Evolutionary conservation across 2,329 filamentous ascomycete species (phyloP).

Genomic region (Scleromitrula shiraiana): DNA sequence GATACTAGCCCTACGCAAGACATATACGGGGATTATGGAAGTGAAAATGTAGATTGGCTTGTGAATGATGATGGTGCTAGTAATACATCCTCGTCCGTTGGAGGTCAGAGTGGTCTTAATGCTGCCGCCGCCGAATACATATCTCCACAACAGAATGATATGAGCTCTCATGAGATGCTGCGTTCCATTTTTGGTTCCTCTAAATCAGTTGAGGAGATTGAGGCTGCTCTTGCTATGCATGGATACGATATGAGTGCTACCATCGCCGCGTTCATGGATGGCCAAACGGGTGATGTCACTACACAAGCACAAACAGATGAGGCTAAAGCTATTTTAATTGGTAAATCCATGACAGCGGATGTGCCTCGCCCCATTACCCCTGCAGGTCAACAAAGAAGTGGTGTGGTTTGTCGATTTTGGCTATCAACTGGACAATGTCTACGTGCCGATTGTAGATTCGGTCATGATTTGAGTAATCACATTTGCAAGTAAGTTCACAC

Average conservation of each 20-base stretch:
- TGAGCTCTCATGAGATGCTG: slow-evolving; percentile 97
- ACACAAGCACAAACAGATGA: slow-evolving; percentile 42
- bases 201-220: slow-evolving; percentile 88
- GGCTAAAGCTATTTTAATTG: slow-evolving; percentile 64
- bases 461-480: slow-evolving; percentile 90
- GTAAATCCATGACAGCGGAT: slow-evolving; percentile 78
- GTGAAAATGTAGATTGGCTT: slow-evolving; percentile 94
- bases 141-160: slow-evolving; percentile 63
- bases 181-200: slow-evolving; percentile 87
- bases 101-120: slow-evolving; percentile 64
- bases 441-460: slow-evolving; percentile 92
- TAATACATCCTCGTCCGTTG: slow-evolving; percentile 65
- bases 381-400: slow-evolving; percentile 66
- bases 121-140: slow-evolving; percentile 76
- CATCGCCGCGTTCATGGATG: slow-evolving; percentile 80
- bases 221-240: slow-evolving; percentile 79
- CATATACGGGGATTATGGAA: slow-evolving; percentile 83
- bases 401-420: slow-evolving; percentile 95
- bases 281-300: slow-evolving; percentile 45
- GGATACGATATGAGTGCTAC: slow-evolving; percentile 91
- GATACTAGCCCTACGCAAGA: slow-evolving; percentile 75
- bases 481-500: slow-evolving; percentile 80
- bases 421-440: slow-evolving; percentile 92
- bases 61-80: slow-evolving; percentile 79
- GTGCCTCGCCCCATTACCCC: slow-evolving; percentile 68